Base-by-base conservation (phyloP, 805 yeast genomes). In the Candida ovalis region DNA sequence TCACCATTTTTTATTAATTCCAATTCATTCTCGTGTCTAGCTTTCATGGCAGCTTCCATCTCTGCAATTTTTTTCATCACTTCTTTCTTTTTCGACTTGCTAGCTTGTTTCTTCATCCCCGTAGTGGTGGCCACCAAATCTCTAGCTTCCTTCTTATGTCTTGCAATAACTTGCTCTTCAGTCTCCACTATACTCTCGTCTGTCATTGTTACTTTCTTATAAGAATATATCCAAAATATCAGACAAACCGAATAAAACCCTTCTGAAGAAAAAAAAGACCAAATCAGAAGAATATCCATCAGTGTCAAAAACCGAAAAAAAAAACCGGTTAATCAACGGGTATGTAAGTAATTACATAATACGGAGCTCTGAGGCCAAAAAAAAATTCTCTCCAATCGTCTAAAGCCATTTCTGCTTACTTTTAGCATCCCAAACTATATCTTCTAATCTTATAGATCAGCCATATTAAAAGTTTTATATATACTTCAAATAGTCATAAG, bases 61-160 rank as follows among this genome's bases (percentile, higher is more conserved):
- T 74, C 78, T 36, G 72, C 72, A 56, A 91, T 83, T 58, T 79
- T 78, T 45, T 72, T 72, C 54, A 74, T 65, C 9, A 88, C 83
- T 51, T 80, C 81, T 63, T 85, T 86, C 56, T 86, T 78, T 44
- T 83, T 86, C 43, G 89, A 84, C 61, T 88, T 87, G 17, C 88
- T 81, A 2, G 92, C 91, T 65, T 84, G 92, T 58, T 88, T 88
- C 69, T 85, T 88, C 75, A 90, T 67, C 1, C 86, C 84, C 2
- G 96, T 88, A 27, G 81, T 72, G 27, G 78, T 75, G 9, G 86
- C 84, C 19, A 78, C 72, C 50, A 88, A 70, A 48, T 88, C 90
- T 52, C 81, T 76, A 47, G 64, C 66, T 63, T 89, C 95, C 59
- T 82, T 82, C 56, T 79, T 74, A 56, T 90, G 96, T 52, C 86